These are phyloP conservation scores for Ceratonia siliqua DNA, from an alignment of 306 rosid species.

Conservation along the genomic window DNA sequence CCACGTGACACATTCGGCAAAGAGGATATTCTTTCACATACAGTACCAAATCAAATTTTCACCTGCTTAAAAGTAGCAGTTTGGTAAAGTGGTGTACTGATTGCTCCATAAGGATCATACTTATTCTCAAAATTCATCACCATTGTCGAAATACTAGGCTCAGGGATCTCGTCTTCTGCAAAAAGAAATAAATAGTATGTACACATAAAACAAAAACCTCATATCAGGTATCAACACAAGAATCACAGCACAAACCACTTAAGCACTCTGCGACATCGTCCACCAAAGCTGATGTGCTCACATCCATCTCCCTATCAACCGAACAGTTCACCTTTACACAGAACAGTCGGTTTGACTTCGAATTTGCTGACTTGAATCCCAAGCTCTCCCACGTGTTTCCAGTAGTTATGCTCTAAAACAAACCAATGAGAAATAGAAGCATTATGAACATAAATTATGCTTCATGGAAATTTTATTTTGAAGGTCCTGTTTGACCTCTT, in stretches of 20 bases:
- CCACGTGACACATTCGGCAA: neutral
- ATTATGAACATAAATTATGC: neutral
- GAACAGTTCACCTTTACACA: slow-evolving; percentile 46
- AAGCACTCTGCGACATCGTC: slow-evolving; percentile 43
- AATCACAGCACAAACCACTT: slow-evolving; percentile 46
- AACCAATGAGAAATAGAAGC: slow-evolving; percentile 31
- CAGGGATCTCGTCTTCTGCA: slow-evolving; percentile 54
- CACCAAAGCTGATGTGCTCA: slow-evolving; percentile 47
- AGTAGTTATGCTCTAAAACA: slow-evolving; percentile 45
- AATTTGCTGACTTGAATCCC: slow-evolving; percentile 38
- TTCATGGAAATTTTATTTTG: slow-evolving; percentile 12
- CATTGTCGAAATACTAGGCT: slow-evolving; percentile 71
- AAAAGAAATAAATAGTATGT: slow-evolving; percentile 26
- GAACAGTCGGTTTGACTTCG: slow-evolving; percentile 36
- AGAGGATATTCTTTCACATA: neutral
- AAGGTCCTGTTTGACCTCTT: neutral
- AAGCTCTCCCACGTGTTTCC: slow-evolving; percentile 41
- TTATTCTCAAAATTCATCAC: slow-evolving; percentile 75
- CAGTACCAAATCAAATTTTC: slow-evolving; percentile 1
- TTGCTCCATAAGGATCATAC: slow-evolving; percentile 79
- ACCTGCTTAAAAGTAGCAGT: slow-evolving; percentile 98
- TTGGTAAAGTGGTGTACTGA: slow-evolving; percentile 82
- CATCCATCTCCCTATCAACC: slow-evolving; percentile 60
- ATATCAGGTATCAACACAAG: neutral
- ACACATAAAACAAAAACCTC: slow-evolving; percentile 16